Evolutionary conservation across 257 asterid species (phyloP).

Genomic region (Solanum clarkiae): DNA sequence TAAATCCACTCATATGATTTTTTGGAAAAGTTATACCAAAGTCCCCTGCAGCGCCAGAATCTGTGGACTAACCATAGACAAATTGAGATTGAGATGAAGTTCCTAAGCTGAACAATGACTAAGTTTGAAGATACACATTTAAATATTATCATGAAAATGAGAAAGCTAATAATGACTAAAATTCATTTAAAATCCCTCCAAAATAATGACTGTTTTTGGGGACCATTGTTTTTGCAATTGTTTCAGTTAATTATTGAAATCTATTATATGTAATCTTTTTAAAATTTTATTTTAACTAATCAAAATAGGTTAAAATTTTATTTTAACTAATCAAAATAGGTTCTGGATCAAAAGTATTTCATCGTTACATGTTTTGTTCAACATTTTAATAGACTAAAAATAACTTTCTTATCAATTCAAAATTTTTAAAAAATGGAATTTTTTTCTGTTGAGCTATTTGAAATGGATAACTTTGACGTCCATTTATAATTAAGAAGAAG

Average conservation of each 20-base stretch:
- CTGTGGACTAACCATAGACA: too few species aligned
- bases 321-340: too few species aligned
- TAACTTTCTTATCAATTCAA: too few species aligned
- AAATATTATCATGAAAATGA: not conserved
- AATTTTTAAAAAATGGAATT: too few species aligned
- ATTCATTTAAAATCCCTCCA: not conserved
- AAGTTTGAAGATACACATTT: not conserved
- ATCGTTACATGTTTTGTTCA: too few species aligned
- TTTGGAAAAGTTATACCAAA: too few species aligned
- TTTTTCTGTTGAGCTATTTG: not conserved
- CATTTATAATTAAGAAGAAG: not conserved
- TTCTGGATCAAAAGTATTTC: not conserved
- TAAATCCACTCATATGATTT: too few species aligned
- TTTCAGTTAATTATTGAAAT: not conserved
- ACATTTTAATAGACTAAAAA: too few species aligned
- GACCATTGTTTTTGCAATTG: not conserved
- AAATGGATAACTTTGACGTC: not conserved
- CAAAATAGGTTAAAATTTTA: too few species aligned
- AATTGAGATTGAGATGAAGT: not conserved
- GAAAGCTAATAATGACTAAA: not conserved
- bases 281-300: too few species aligned
- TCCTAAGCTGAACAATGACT: not conserved
- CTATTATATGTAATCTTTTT: not conserved
- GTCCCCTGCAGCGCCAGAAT: too few species aligned
- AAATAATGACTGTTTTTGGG: not conserved